Conservation (phyloP, 164 flowering plant genomes). For the Paratinospora sagittata region DNA sequence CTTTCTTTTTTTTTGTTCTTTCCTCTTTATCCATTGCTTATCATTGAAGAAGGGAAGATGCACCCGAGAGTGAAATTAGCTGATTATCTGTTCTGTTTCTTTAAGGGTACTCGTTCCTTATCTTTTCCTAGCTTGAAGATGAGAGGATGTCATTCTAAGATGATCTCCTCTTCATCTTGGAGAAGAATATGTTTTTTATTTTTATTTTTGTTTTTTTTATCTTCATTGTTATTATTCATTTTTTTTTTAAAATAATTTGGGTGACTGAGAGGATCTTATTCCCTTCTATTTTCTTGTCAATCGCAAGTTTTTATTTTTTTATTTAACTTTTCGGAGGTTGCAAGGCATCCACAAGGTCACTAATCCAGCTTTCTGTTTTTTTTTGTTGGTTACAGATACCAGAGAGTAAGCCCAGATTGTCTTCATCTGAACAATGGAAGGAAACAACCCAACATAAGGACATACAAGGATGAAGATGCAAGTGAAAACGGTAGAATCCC, state of each 20-base stretch:
- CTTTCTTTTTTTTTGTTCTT: too few relatives aligned
- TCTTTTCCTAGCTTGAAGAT: not conserved
- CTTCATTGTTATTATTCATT: too few relatives aligned
- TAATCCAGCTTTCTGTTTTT: not conserved
- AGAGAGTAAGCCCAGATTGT: constrained; percentile 32
- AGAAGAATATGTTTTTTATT: too few relatives aligned
- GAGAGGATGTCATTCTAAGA: not conserved
- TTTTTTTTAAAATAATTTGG: too few relatives aligned
- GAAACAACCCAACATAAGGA: constrained; percentile 15
- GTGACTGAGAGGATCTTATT: too few relatives aligned
- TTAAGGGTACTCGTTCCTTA: not conserved
- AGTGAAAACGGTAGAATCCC: constrained; percentile 6
- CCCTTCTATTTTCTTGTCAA: not conserved
- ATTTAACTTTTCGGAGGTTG: not conserved
- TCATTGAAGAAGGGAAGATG: not conserved
- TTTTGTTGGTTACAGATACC: constrained; percentile 25
- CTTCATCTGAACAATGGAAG: constrained; percentile 26
- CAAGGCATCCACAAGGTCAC: not conserved
- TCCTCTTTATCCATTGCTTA: too few relatives aligned
- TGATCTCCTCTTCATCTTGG: not conserved
- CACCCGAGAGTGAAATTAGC: not conserved
- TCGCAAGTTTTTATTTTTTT: not conserved
- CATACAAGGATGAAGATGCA: constrained; percentile 25
- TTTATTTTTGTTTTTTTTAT: too few relatives aligned
- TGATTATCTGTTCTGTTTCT: not conserved